phyloP scores from a whole-genome alignment of 768 basidiomycete species.

The Hericium alpestre region DNA sequence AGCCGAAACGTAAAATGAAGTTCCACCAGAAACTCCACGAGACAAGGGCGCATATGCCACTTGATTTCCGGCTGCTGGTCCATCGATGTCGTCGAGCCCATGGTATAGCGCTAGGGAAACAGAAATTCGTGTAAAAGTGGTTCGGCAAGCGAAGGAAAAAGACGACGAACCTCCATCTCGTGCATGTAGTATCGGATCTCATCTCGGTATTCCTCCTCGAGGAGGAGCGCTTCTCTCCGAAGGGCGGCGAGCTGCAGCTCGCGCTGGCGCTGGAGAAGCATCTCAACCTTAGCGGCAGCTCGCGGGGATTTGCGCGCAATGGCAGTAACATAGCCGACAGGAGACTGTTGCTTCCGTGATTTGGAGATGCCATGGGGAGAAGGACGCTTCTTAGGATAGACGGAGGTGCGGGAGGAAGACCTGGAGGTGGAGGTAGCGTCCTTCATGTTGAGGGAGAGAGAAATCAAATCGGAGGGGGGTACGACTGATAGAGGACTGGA shows the following conservation, averaged over 20 bases:
- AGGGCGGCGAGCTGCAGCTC: constrained; percentile 59
- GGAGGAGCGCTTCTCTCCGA: constrained; percentile 61
- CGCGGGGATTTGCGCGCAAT: constrained; percentile 57
- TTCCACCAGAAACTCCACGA: constrained; percentile 98
- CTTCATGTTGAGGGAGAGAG: constrained; percentile 53
- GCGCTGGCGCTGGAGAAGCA: constrained; percentile 56
- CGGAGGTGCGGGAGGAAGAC: constrained; percentile 48
- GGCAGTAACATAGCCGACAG: constrained; percentile 35
- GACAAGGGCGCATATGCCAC: constrained; percentile 98
- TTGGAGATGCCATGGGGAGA: constrained; percentile 74
- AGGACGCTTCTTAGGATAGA: constrained; percentile 80
- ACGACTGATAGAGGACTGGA: constrained; percentile 20
- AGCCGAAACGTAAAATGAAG: constrained; percentile 96
- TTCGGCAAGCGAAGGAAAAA: not conserved
- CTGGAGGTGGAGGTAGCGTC: constrained; percentile 56
- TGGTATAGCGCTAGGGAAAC: constrained; percentile 57
- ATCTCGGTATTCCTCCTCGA: constrained; percentile 92
- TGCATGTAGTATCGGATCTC: constrained; percentile 94
- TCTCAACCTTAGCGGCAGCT: constrained; percentile 48
- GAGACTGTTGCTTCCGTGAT: constrained; percentile 36
- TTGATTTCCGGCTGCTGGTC: constrained; percentile 98
- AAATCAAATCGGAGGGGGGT: constrained; percentile 29
- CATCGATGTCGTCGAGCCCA: constrained; percentile 92
- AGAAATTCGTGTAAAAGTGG: constrained; percentile 4
- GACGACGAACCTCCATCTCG: constrained; percentile 88